phyloP scores from a whole-genome alignment of 768 basidiomycete species.

The Astraeus odoratus region DNA sequence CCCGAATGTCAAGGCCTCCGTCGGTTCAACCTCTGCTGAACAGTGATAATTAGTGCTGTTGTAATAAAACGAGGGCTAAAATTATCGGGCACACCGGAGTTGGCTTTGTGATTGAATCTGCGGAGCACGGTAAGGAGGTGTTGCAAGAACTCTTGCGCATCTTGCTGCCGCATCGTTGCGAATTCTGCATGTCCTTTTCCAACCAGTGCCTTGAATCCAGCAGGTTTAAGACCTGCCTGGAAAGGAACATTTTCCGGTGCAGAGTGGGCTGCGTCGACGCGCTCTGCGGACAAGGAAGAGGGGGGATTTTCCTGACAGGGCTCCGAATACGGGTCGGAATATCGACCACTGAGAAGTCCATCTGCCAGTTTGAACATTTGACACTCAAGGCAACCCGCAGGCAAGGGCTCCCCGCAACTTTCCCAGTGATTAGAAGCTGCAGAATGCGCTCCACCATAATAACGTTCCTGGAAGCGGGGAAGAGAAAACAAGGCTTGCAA shows the following conservation, averaged over 20 bases:
- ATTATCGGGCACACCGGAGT: conserved; percentile 30
- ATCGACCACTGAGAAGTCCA: conserved; percentile 88
- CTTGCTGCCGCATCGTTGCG: conserved; percentile 94
- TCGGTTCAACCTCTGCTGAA: conserved; percentile 46
- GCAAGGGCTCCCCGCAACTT: conserved; percentile 58
- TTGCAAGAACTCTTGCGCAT: conserved; percentile 90
- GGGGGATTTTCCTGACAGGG: conserved; percentile 11
- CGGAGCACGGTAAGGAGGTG: conserved; percentile 72
- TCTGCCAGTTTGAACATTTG: conserved; percentile 91
- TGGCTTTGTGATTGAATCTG: conserved; percentile 49
- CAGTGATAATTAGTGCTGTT: not conserved
- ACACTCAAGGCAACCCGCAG: conserved; percentile 87
- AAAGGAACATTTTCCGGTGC: conserved; percentile 20
- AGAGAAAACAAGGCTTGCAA: conserved; percentile 84
- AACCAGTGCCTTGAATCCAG: conserved; percentile 80
- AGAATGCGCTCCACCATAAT: conserved; percentile 32
- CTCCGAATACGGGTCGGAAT: conserved; percentile 55
- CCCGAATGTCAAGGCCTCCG: conserved; percentile 70
- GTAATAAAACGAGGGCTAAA: not conserved
- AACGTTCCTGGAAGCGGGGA: conserved; percentile 67
- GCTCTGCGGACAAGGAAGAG: conserved; percentile 4
- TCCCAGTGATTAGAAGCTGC: conserved; percentile 45
- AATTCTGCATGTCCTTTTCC: conserved; percentile 94
- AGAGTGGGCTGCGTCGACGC: conserved; percentile 28
- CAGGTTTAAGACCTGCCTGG: conserved; percentile 80